Conservation (phyloP, 2,329 filamentous ascomycete species). For the Dothideomycetidae sp. region DNA sequence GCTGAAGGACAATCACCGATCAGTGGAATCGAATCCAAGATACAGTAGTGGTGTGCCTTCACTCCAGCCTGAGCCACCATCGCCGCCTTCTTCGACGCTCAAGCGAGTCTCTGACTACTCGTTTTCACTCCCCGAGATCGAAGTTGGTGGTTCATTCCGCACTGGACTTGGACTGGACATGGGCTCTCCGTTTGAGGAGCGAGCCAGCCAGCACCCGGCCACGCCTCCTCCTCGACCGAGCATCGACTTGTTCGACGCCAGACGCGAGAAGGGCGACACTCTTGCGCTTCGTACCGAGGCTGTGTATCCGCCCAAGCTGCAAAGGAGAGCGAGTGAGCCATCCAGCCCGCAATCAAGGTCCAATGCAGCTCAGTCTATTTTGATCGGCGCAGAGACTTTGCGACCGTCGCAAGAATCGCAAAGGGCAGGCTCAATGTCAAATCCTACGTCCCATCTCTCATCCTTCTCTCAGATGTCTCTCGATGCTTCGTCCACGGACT, state of each 20-base stretch:
- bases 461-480: slow-evolving; percentile 18
- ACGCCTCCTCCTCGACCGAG: slow-evolving; percentile 26
- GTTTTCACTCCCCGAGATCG: slow-evolving; percentile 7
- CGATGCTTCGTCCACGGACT: slow-evolving; percentile 14
- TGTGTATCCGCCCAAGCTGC: neutral
- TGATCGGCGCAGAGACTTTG: neutral
- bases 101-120: slow-evolving; percentile 5
- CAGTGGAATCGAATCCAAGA: slow-evolving; percentile 1
- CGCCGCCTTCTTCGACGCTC: neutral
- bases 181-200: neutral
- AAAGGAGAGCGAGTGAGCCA: slow-evolving; percentile 1
- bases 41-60: slow-evolving; percentile 3
- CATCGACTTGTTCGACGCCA: neutral
- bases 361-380: slow-evolving; percentile 10
- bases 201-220: slow-evolving; percentile 3
- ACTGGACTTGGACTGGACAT: neutral
- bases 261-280: no score
- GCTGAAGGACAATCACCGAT: slow-evolving; percentile 5
- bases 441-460: slow-evolving; percentile 20
- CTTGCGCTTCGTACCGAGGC: neutral
- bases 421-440: slow-evolving; percentile 10
- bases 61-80: slow-evolving; percentile 1
- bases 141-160: slow-evolving; percentile 2
- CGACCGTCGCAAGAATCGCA: slow-evolving; percentile 12
- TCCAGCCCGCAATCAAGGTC: slow-evolving; percentile 6